These are phyloP conservation scores for Vanrija sp. DNA, from an alignment of 1,284 basidiomycete genomes.

Conservation along the genomic window DNA sequence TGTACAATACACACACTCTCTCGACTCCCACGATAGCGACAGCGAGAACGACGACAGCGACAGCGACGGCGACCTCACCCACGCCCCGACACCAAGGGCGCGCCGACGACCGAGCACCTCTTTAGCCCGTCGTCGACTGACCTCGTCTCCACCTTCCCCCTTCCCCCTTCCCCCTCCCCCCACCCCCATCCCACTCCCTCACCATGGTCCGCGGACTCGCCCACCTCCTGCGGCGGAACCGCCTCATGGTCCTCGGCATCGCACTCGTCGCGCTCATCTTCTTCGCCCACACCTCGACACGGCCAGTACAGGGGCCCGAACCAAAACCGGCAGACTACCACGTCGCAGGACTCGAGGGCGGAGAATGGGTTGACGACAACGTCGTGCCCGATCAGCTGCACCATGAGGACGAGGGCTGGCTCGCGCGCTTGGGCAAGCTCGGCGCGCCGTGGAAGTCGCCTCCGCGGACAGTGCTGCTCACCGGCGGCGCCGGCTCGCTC, in stretches of 20 bases:
- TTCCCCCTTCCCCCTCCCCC: not conserved
- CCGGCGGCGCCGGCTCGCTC: conserved; percentile 42
- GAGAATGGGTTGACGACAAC: conserved; percentile 5
- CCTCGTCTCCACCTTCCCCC: not conserved
- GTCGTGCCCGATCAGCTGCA: conserved; percentile 9
- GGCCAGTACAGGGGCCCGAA: too few species aligned
- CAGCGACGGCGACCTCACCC: too few species aligned
- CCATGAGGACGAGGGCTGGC: not conserved
- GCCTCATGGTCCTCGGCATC: conserved; percentile 6
- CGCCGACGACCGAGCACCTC: too few species aligned
- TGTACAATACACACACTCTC: too few species aligned
- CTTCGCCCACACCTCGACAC: not conserved
- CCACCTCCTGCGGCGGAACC: conserved; percentile 8
- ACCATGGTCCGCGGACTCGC: conserved; percentile 7
- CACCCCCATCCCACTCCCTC: not conserved
- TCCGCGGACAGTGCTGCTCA: conserved; percentile 48
- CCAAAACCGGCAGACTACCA: not conserved
- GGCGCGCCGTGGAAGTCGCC: conserved; percentile 43
- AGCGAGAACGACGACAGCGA: too few species aligned
- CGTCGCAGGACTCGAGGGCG: not conserved
- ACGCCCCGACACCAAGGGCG: too few species aligned
- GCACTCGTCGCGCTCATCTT: conserved; percentile 2
- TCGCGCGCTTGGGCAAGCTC: not conserved
- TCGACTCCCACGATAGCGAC: too few species aligned
- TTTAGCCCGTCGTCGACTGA: not conserved